Evolutionary conservation across 2,329 filamentous ascomycete species (phyloP), one percentile per base, ranked within the genome.

Genomic region (Claviceps spartinae): DNA sequence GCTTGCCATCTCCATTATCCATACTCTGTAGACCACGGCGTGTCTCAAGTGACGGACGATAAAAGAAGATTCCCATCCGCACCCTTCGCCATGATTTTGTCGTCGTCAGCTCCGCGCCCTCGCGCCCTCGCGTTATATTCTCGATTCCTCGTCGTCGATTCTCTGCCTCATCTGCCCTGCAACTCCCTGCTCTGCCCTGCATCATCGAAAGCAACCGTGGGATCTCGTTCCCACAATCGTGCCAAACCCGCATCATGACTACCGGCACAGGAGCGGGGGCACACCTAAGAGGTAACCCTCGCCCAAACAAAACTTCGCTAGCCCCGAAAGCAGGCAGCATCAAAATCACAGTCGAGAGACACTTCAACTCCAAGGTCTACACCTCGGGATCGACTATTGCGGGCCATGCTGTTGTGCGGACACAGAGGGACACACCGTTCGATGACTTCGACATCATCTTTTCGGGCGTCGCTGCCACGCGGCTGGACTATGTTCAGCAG

Each of bases 361-460:
- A 81, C 67, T 79, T 71, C 64, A 69, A 58, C 55, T 71, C 74
- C 60, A 78, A 76, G 62, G 70, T 78, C 47, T 81, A 80, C 64
- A 78, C 74, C 4, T 75, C 77, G 0, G 70, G 71, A n/a, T 76
- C 75, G 14, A 63, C 69, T 55, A 66, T 81, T 48, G 65, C 69
- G 9, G 78, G 78, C 50, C 65, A 71, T 43, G 74, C 74, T 55
- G 62, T 67, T 52, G 69, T 81, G 61, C 69, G 62, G 38, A 64
- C 72, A 9, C 62, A 62, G 44, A 68, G 67, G 47, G 71, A 78
- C 57, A 69, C 72, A 18, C 65, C 64, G 22, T 80, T 79, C 62
- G 72, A 78, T 58, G 61, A 62, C 37, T 62, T 81, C 50, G 73
- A 79, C 58, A 73, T 81, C 57, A 57, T 76, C 47, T 71, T 81